Base-by-base conservation (phyloP, 805 yeast genomes). In the Jamesozyma spencerorum region DNA sequence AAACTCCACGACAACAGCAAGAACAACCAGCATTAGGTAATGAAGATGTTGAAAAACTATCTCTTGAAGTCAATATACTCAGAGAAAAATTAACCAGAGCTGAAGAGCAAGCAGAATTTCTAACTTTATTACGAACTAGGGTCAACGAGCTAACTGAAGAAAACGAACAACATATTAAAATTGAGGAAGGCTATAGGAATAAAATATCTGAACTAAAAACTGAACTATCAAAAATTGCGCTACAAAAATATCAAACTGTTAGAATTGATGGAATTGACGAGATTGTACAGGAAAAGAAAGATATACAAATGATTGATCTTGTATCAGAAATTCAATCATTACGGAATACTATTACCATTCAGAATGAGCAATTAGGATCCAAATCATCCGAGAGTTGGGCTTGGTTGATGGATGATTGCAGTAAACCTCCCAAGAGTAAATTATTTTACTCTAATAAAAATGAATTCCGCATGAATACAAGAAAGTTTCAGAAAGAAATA, bases 251-350 rank as follows among this genome's bases (percentile, higher is more conserved):
- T 17, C 47, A 46, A 18, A 18, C 51, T 6, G n/a, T 60, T 28
- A 47, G 49, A 18, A 54, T 26, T 58, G 60, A 2, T 22, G 51
- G 51, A 3, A 68, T 71, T 40, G 58, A 57, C 2, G 53, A 58
- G 27, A 43, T 68, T 8, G 42, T 61, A 12, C 55, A 63, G 5
- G 71, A 66, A 44, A 57, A 59, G 36, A 54, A 62, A 20, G 52
- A 51, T 31, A 53, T 58, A 3, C 63, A 57, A 3, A 64, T 62
- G 30, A 46, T 64, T 31, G 64, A 65, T 1, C 48, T 74, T 13
- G 47, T 71, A 0, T 70, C 71, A 27, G 77, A 75, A 49, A 65
- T 75, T 10, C 51, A 59, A 2, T 54, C 66, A 15, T 55, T 40
- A 11, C 20, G 29, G 12, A 12, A 18, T 13, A 14, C 22, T 13